A percentile compares a stretch with the other conserved stretches of the same genome.
Conservation (phyloP, 108 stramenopile genomes). For the Skeletonema menzelii region DNA sequence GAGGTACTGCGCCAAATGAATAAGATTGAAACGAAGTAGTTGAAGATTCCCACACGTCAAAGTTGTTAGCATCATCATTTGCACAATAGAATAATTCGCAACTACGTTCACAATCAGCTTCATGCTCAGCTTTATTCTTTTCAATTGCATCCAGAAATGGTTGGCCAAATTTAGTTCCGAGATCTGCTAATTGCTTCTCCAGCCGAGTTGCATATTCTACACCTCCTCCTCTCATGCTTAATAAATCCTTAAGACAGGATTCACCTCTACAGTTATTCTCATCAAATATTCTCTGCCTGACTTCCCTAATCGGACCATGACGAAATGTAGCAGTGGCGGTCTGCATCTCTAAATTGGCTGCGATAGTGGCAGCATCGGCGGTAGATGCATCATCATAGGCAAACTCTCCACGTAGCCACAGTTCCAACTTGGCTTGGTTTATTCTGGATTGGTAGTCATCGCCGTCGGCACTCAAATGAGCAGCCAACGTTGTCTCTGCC, state of each 20-base stretch:
- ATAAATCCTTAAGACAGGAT: background rate
- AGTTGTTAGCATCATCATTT: constrained; percentile 1
- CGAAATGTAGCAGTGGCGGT: constrained; percentile 22
- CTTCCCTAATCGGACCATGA: constrained; percentile 41
- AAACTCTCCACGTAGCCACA: constrained; percentile 55
- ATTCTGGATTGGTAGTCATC: background rate
- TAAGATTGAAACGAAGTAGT: constrained; percentile 52
- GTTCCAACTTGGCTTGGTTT: constrained; percentile 41
- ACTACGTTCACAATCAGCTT: constrained; percentile 50
- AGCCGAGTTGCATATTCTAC: constrained; percentile 15
- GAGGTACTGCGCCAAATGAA: constrained; percentile 61
- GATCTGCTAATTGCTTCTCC: constrained; percentile 25
- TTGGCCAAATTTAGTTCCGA: constrained; percentile 42
- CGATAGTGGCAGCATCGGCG: constrained; percentile 3
- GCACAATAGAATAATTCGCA: constrained; percentile 68
- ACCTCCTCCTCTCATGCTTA: constrained; percentile 11
- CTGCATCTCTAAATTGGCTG: constrained; percentile 6
- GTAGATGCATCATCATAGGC: constrained; percentile 7
- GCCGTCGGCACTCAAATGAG: background rate
- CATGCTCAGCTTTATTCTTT: constrained; percentile 54
- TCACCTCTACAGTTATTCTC: background rate
- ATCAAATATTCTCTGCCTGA: constrained; percentile 9
- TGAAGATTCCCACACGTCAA: background rate
- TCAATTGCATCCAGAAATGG: constrained; percentile 45
- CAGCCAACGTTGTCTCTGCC: background rate